Base-by-base conservation (phyloP, 208 protist genomes). In the Phytomonas francai region DNA sequence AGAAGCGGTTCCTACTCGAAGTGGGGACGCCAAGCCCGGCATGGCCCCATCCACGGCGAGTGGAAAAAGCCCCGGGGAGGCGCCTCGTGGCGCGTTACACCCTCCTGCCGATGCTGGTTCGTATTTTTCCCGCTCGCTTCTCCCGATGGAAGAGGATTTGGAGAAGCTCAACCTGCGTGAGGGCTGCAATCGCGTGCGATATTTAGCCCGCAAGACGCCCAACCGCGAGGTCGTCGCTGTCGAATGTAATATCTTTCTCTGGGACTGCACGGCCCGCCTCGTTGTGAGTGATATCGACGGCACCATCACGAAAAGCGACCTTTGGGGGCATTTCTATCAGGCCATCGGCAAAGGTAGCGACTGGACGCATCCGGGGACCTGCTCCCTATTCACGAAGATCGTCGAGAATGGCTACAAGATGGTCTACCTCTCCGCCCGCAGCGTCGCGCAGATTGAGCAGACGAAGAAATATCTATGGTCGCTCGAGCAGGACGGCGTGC, bases 221-320 rank as follows among this genome's bases (percentile, higher is more conserved):
- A 77, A 72, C 64, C 75, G 70, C 27, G 78, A 82, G 7, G 73
- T 80, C 12, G 83, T 92, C 32, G 78, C 87, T 4, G 84, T 98
- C 27, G 78, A 78, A n/a, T 84, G 87, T 61, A 83, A 76, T 59
- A 89, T 99, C 31, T 99, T 94, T 67, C 80, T 99, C 19, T 99
- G 93, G 91, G 74, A 90, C n/a, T 79, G 80, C 68, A 83, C 67
- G 7, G 85, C 88, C 59, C 94, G 97, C 62, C 83, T 99, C 71
- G 93, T 99, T 32, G 93, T 99, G 57, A 98, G 92, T 42, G 98
- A 99, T 77, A 88, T 99, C 27, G 98, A 99, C 79, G 98, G 98
- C 57, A 99, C 98, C 0, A 98, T 99, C 67, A 99, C 98, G 0
- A 97, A 97, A 74, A 96, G 92, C 63, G 98, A 99, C 77, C 62